These are phyloP conservation scores for Termitomyces bulborhizus DNA, from an alignment of 768 basidiomycete species.

Conservation along the genomic window DNA sequence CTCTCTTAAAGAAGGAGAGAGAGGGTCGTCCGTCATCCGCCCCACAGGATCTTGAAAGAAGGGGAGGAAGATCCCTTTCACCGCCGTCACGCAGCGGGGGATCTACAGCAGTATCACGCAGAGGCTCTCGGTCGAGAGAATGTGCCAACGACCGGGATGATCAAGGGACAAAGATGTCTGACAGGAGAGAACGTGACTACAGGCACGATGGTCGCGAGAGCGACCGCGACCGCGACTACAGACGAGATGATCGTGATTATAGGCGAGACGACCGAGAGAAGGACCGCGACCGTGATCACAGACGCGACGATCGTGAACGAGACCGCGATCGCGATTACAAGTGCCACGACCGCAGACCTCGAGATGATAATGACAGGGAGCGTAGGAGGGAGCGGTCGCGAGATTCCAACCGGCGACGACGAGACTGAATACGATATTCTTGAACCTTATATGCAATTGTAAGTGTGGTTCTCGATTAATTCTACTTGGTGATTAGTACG, in stretches of 20 bases:
- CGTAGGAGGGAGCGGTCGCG: constrained; percentile 24
- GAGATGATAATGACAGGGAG: constrained; percentile 27
- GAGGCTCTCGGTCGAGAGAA: constrained; percentile 47
- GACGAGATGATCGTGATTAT: constrained; percentile 7
- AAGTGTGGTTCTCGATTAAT: neutral
- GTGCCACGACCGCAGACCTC: constrained; percentile 12
- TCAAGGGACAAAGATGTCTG: constrained; percentile 18
- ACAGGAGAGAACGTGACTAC: constrained; percentile 13
- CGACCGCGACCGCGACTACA: constrained; percentile 6
- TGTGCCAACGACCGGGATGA: constrained; percentile 26
- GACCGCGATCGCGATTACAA: constrained; percentile 6
- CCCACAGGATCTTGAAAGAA: constrained; percentile 9
- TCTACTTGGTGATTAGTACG: neutral
- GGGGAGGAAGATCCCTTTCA: constrained; percentile 30
- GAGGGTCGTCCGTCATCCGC: constrained; percentile 24
- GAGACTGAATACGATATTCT: neutral
- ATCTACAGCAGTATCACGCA: constrained; percentile 39
- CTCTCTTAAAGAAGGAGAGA: constrained; percentile 69
- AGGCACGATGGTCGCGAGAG: constrained; percentile 7
- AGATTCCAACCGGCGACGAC: constrained; percentile 18
- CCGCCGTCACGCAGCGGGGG: constrained; percentile 25
- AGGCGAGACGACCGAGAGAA: neutral
- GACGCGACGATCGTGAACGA: constrained; percentile 5
- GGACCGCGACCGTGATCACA: constrained; percentile 9
- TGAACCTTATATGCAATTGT: neutral